Percentiles rank a stretch among this genome's conserved stretches.
Evolutionary conservation across 768 basidiomycete species (phyloP).

Genomic region (Wakefieldia striispora): DNA sequence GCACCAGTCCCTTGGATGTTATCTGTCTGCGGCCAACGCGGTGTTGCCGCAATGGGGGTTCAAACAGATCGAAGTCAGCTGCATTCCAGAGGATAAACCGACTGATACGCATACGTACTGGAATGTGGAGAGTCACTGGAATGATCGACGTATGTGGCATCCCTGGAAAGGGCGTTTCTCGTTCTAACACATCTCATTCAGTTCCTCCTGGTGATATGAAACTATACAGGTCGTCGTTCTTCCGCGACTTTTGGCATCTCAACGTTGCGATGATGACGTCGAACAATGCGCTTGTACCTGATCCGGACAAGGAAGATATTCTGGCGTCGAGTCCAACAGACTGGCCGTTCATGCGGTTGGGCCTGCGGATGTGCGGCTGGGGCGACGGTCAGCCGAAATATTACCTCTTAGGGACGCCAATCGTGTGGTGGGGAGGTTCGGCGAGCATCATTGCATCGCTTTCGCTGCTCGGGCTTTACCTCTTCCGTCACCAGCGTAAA

Average conservation of each 20-base stretch:
- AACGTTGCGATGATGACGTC: conserved; percentile 99
- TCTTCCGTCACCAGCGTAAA: conserved; percentile 82
- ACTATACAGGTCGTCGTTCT: conserved; percentile 86
- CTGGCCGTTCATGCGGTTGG: conserved; percentile 90
- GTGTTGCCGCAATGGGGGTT: conserved; percentile 97
- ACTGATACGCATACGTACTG: conserved; percentile 86
- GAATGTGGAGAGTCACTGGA: conserved; percentile 99
- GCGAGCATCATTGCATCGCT: conserved; percentile 59
- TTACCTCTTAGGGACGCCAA: conserved; percentile 89
- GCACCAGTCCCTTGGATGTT: conserved; percentile 79
- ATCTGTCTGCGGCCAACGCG: conserved; percentile 84
- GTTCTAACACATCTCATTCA: conserved; percentile 28
- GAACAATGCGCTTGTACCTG: conserved; percentile 95
- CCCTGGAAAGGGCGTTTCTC: neutral
- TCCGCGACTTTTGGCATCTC: conserved; percentile 97
- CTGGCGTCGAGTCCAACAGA: conserved; percentile 90
- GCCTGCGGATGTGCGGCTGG: conserved; percentile 98
- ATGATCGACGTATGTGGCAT: conserved; percentile 75
- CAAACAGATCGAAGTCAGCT: conserved; percentile 97
- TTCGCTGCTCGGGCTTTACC: conserved; percentile 58
- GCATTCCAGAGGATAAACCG: conserved; percentile 83
- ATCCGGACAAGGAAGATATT: conserved; percentile 98
- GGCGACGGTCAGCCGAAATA: conserved; percentile 84
- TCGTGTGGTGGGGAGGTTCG: conserved; percentile 87
- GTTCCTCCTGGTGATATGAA: conserved; percentile 83